Evolutionary conservation across 331 rosid genomes (phyloP).

Genomic region (Quercus lobata): DNA sequence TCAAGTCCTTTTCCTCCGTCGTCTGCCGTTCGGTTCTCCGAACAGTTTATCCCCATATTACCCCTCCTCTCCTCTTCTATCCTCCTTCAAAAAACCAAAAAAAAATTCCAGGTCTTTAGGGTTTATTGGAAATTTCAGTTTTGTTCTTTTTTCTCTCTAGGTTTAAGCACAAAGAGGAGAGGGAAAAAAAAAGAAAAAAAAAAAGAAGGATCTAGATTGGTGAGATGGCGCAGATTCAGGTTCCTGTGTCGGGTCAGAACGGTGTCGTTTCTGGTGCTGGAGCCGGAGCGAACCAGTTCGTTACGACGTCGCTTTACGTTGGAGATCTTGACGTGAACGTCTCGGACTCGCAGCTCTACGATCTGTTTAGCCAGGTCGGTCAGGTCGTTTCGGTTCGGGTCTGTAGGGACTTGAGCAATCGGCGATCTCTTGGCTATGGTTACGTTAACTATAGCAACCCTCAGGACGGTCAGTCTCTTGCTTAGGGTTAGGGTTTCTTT

Average conservation of each 20-base stretch:
- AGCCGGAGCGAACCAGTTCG: slow-evolving; percentile 46
- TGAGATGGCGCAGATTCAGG: slow-evolving; percentile 76
- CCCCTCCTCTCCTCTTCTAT: slow-evolving; percentile 4
- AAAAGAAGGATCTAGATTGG: slow-evolving; percentile 4
- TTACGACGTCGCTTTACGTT: slow-evolving; percentile 76
- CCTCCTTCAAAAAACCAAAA: not conserved
- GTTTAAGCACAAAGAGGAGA: not conserved
- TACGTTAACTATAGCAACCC: slow-evolving; percentile 77
- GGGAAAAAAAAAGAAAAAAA: not conserved
- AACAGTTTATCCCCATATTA: slow-evolving; percentile 23
- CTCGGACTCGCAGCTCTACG: slow-evolving; percentile 79
- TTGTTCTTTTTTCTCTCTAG: not conserved
- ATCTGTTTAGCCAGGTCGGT: slow-evolving; percentile 70
- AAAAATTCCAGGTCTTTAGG: slow-evolving; percentile 14
- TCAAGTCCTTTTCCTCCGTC: not conserved
- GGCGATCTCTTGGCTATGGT: slow-evolving; percentile 89
- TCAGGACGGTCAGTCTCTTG: slow-evolving; percentile 58
- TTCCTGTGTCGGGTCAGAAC: slow-evolving; percentile 34
- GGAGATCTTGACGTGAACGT: slow-evolving; percentile 80
- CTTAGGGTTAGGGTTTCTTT: not conserved
- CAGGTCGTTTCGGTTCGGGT: slow-evolving; percentile 78
- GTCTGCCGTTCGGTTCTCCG: slow-evolving; percentile 25
- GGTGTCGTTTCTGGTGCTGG: slow-evolving; percentile 30
- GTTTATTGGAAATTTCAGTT: slow-evolving; percentile 17
- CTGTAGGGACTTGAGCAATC: slow-evolving; percentile 75